Conservation (phyloP, 2,329 filamentous ascomycete genomes). For the Verticillium isaacii region DNA sequence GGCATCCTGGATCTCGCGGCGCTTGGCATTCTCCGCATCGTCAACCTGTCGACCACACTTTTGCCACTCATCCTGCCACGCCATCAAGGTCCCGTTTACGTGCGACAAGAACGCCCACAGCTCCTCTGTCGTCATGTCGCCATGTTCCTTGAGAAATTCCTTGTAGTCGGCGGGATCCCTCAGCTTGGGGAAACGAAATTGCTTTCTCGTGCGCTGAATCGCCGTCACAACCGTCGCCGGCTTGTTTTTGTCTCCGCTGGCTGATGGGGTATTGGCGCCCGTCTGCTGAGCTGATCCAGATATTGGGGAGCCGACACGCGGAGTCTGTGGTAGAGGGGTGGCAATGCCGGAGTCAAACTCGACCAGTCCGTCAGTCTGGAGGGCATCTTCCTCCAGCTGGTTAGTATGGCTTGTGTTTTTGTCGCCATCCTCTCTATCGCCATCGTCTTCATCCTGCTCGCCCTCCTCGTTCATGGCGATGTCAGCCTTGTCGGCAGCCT, state of each 20-base stretch:
- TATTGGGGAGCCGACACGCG: conserved; percentile 31
- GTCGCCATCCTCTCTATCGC: conserved; percentile 13
- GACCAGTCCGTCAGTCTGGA: conserved; percentile 20
- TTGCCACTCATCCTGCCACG: conserved; percentile 52
- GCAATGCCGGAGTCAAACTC: conserved; percentile 23
- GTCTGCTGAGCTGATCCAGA: conserved; percentile 20
- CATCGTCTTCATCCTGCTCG: conserved; percentile 11
- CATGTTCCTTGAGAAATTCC: conserved; percentile 42
- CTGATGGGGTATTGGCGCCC: conserved; percentile 27
- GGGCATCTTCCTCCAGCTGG: conserved; percentile 23
- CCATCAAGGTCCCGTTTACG: conserved; percentile 38
- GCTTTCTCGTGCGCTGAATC: conserved; percentile 4
- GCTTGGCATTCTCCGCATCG: conserved; percentile 52
- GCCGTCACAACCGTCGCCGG: background rate
- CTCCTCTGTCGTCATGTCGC: conserved; percentile 41
- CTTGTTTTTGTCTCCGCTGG: conserved; percentile 9
- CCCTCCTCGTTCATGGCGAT: background rate
- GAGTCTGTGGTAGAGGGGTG: conserved; percentile 32
- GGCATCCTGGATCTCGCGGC: conserved; percentile 42
- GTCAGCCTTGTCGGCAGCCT: background rate
- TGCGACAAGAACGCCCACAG: conserved; percentile 39
- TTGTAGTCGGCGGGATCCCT: conserved; percentile 45
- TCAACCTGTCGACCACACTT: conserved; percentile 45
- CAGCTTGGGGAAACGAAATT: conserved; percentile 44
- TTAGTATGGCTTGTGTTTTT: background rate